Evolutionary conservation across 176 grass and related monocot genomes (phyloP).

Genomic region (Areca catechu): DNA sequence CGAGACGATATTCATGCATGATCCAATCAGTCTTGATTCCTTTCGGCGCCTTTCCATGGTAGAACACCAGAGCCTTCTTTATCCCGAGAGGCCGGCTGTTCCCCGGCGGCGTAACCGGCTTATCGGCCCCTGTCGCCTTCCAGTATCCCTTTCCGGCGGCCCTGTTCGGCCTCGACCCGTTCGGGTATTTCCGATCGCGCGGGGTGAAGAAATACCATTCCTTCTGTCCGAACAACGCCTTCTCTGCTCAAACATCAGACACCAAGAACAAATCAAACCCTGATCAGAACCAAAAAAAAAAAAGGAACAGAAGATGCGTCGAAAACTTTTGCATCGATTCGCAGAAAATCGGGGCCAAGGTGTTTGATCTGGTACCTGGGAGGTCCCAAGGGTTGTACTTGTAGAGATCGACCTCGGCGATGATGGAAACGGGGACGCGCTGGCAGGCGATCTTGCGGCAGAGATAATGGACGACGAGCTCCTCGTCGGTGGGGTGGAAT

Average conservation of each 20-base stretch:
- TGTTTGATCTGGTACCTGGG: conserved; percentile 9
- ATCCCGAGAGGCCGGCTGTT: neutral
- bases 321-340: no score
- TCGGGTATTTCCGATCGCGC: conserved; percentile 24
- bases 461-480: conserved; percentile 24
- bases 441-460: conserved; percentile 4
- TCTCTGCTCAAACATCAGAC: neutral
- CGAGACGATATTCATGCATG: conserved; percentile 20
- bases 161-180: conserved; percentile 20
- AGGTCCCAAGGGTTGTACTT: conserved; percentile 20
- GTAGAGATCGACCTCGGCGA: conserved; percentile 20
- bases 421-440: conserved; percentile 7
- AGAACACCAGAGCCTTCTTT: conserved; percentile 22
- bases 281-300: no score
- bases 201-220: conserved; percentile 29
- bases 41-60: conserved; percentile 17
- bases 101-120: conserved; percentile 1
- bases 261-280: no score
- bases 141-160: conserved; percentile 15
- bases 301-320: no score
- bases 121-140: conserved; percentile 25
- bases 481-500: conserved; percentile 27
- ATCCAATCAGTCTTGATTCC: conserved; percentile 20
- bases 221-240: conserved; percentile 15
- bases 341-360: no score